phyloP scores from a whole-genome alignment of 2,329 filamentous ascomycete species.

The Tympanopsis confertula region DNA sequence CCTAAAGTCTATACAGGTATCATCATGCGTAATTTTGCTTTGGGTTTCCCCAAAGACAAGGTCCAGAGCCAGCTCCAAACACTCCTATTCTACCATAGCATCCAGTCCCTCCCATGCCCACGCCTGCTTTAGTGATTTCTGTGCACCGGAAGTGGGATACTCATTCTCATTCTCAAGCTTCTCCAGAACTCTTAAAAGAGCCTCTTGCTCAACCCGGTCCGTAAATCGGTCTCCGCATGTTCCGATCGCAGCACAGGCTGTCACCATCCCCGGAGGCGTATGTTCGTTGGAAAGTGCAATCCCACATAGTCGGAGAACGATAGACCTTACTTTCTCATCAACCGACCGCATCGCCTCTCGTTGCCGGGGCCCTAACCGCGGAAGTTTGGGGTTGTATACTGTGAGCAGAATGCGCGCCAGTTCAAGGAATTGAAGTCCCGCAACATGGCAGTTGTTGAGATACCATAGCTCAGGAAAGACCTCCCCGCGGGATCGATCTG shows the following conservation, averaged over 20 bases:
- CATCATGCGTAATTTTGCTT: too few relatives aligned
- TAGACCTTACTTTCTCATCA: neutral
- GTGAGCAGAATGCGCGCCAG: neutral
- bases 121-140: neutral
- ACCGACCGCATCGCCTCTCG: too few relatives aligned
- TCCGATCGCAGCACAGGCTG: neutral
- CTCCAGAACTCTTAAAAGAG: neutral
- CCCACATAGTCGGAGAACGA: neutral
- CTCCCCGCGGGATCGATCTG: neutral
- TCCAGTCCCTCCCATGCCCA: too few relatives aligned
- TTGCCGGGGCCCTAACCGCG: neutral
- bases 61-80: too few relatives aligned
- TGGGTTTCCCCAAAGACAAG: too few relatives aligned
- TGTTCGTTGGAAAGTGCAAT: neutral
- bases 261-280: neutral
- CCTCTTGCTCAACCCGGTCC: neutral
- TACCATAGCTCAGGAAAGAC: neutral
- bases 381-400: neutral
- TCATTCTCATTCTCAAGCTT: neutral
- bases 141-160: neutral
- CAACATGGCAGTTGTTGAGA: neutral
- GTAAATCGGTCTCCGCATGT: neutral
- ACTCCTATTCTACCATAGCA: too few relatives aligned
- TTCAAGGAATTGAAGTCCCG: neutral
- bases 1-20: too few relatives aligned